These are phyloP conservation scores for Wakefieldia striispora DNA, from an alignment of 768 basidiomycete species.

Conservation along the genomic window DNA sequence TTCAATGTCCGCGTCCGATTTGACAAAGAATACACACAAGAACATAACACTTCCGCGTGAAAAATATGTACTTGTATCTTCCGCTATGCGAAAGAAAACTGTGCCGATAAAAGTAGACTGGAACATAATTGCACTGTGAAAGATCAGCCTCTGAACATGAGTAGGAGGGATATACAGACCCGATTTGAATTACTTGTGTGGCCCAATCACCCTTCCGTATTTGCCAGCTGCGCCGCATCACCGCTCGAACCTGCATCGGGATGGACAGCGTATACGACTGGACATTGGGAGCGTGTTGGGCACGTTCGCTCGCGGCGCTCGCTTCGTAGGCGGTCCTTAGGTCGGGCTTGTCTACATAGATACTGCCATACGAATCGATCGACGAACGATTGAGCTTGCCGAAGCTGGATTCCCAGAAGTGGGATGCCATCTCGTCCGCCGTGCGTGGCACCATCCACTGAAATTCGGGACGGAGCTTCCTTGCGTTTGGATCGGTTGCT, in stretches of 20 bases:
- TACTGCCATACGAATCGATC: constrained; percentile 42
- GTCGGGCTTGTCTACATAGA: constrained; percentile 45
- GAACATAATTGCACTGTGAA: constrained; percentile 14
- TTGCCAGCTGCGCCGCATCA: constrained; percentile 45
- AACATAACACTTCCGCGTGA: constrained; percentile 81
- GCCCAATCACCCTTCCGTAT: constrained; percentile 41
- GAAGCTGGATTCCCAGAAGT: constrained; percentile 41
- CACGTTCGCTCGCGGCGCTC: constrained; percentile 51
- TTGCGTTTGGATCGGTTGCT: constrained; percentile 60
- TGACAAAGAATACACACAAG: constrained; percentile 47
- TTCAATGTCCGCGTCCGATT: background rate
- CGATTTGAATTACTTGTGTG: constrained; percentile 33
- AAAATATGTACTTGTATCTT: constrained; percentile 30
- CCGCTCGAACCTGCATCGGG: constrained; percentile 42
- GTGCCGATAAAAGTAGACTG: constrained; percentile 28
- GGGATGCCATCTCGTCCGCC: constrained; percentile 54
- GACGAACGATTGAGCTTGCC: constrained; percentile 46
- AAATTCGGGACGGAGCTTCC: constrained; percentile 45
- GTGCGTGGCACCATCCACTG: constrained; percentile 47
- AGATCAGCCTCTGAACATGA: constrained; percentile 1
- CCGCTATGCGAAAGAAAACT: constrained; percentile 41
- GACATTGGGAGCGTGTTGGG: constrained; percentile 39
- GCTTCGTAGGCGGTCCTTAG: constrained; percentile 41
- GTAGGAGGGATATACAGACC: constrained; percentile 27
- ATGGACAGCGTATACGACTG: constrained; percentile 48